phyloP scores from a whole-genome alignment of 2,329 filamentous ascomycete genomes.

The Phialemonium atrogriseum region DNA sequence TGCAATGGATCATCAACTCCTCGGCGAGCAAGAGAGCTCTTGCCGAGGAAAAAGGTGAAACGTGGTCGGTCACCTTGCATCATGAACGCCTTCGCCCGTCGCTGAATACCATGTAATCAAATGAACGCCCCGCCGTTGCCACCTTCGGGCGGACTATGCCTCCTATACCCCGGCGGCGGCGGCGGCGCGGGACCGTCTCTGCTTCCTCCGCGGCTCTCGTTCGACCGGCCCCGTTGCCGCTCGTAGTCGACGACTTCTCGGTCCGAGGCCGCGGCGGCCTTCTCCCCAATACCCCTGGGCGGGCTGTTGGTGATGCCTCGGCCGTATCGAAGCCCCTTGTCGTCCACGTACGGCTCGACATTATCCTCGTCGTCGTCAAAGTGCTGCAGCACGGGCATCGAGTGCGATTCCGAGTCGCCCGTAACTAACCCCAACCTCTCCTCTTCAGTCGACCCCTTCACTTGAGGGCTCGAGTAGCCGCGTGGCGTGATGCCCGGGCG shows the following conservation, averaged over 20 bases:
- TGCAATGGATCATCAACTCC: neutral
- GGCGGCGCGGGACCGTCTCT: slow-evolving; percentile 8
- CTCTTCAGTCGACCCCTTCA: slow-evolving; percentile 64
- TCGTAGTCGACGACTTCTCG: slow-evolving; percentile 15
- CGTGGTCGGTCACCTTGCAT: neutral
- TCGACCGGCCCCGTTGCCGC: slow-evolving; percentile 16
- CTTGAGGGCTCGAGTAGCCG: slow-evolving; percentile 31
- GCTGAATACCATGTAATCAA: slow-evolving; percentile 8
- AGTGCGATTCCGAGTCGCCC: slow-evolving; percentile 51
- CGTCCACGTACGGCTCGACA: slow-evolving; percentile 18
- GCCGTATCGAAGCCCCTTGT: slow-evolving; percentile 27
- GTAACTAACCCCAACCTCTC: slow-evolving; percentile 77
- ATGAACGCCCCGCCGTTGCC: slow-evolving; percentile 16
- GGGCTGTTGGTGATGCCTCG: slow-evolving; percentile 31
- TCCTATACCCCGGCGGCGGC: slow-evolving; percentile 7
- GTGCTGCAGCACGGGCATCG: slow-evolving; percentile 23
- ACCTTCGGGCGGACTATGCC: slow-evolving; percentile 10
- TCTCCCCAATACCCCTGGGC: slow-evolving; percentile 22
- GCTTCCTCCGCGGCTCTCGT: slow-evolving; percentile 13
- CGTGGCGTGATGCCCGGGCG: slow-evolving; percentile 11
- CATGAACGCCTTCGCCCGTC: slow-evolving; percentile 1
- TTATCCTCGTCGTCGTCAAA: slow-evolving; percentile 27
- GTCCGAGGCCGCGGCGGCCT: slow-evolving; percentile 6
- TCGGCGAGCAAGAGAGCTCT: slow-evolving; percentile 40
- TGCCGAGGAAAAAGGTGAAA: neutral